Evolutionary conservation across 345 rosid species (phyloP).

Genomic region (Eucalyptus cloeziana): DNA sequence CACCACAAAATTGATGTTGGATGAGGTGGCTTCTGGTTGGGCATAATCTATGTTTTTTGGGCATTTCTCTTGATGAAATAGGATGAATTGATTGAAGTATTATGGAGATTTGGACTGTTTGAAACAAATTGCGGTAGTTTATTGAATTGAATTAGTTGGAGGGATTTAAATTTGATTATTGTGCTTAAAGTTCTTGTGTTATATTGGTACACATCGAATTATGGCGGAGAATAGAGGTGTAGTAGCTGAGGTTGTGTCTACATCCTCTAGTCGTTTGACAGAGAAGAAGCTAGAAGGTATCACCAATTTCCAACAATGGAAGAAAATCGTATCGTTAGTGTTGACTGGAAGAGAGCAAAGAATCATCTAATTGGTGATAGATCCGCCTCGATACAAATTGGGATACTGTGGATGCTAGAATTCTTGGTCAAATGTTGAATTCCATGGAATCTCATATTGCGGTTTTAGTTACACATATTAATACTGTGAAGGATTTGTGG

Average conservation of each 20-base stretch:
- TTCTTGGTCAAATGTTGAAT: background rate
- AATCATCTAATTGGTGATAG: background rate
- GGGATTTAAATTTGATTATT: background rate
- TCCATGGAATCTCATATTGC: background rate
- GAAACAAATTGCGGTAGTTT: background rate
- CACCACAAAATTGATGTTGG: background rate
- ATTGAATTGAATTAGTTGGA: background rate
- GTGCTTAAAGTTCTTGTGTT: background rate
- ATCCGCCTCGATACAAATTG: background rate
- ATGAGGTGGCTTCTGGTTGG: background rate
- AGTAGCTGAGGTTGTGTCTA: background rate
- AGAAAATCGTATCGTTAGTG: background rate
- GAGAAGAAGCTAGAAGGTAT: background rate
- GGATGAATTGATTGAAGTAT: background rate
- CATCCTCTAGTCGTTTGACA: background rate
- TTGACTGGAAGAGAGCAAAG: background rate
- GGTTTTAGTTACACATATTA: background rate
- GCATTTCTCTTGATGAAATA: background rate
- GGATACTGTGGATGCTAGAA: background rate
- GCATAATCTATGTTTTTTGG: background rate
- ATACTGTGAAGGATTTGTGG: background rate
- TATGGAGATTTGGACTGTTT: background rate
- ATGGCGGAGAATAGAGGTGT: background rate
- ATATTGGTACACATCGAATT: background rate
- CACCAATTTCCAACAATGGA: background rate